Evolutionary conservation across 2,329 filamentous ascomycete species (phyloP).

Genomic region (Ilyonectria robusta): DNA sequence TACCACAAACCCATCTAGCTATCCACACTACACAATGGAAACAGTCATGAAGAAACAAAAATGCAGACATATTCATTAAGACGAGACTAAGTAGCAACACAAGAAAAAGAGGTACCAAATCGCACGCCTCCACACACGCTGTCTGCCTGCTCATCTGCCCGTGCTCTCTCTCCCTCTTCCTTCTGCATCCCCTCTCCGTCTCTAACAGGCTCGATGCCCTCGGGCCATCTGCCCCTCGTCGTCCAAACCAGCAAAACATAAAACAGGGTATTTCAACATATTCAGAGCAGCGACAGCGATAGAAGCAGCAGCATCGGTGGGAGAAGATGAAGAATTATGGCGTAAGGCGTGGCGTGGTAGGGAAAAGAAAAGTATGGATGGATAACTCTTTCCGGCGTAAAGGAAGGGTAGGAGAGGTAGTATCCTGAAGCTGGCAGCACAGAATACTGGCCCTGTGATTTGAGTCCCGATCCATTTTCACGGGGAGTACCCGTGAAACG

Average conservation of each 20-base stretch:
- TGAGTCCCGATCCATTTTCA: conserved; percentile 2
- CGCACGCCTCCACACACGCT: conserved; percentile 18
- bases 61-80: conserved; percentile 42
- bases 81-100: conserved; percentile 33
- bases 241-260: conserved; percentile 24
- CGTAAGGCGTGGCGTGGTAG: conserved; percentile 17
- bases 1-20: conserved; percentile 6
- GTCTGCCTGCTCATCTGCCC: conserved; percentile 20
- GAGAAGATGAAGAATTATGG: conserved; percentile 20
- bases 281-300: conserved; percentile 20
- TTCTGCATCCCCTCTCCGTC: conserved; percentile 4
- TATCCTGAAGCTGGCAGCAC: background rate
- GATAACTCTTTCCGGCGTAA: conserved; percentile 7
- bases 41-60: conserved; percentile 33
- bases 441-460: background rate
- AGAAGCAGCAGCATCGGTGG: conserved; percentile 10
- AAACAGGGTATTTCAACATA: conserved; percentile 36
- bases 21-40: conserved; percentile 6
- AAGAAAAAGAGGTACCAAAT: conserved; percentile 20
- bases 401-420: conserved; percentile 7
- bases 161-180: conserved; percentile 14
- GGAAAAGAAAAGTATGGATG: conserved; percentile 11
- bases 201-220: conserved; percentile 7
- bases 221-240: conserved; percentile 7
- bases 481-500: background rate